Conservation (phyloP, 768 basidiomycete genomes). For the Chalciporus sphaerocephalus region DNA sequence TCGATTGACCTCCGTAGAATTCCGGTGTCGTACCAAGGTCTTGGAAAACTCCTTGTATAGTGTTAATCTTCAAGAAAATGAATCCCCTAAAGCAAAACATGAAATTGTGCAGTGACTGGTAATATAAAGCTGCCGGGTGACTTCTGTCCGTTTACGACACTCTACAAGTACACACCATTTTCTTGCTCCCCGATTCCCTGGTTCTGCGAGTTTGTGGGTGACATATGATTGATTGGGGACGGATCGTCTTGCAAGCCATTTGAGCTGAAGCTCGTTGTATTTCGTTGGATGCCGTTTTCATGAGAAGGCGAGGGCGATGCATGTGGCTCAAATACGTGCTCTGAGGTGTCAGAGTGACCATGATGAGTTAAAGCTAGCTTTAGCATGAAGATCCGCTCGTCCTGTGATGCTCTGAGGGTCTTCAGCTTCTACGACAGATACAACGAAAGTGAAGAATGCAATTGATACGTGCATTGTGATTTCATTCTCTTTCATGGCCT, state of each 20-base stretch:
- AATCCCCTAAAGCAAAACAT: no score
- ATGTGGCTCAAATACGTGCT: slow-evolving; percentile 5
- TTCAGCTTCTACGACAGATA: no score
- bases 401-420: slow-evolving; percentile 61
- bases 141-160: neutral
- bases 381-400: slow-evolving; percentile 69
- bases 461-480: slow-evolving; percentile 55
- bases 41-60: neutral
- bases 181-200: slow-evolving; percentile 5
- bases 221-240: neutral
- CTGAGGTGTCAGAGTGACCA: slow-evolving; percentile 42
- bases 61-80: no score
- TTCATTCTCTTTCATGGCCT: slow-evolving; percentile 69
- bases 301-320: neutral
- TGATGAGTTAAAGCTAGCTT: slow-evolving; percentile 62
- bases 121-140: neutral
- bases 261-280: slow-evolving; percentile 6
- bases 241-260: slow-evolving; percentile 14
- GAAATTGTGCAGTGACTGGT: no score
- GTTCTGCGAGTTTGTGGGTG: neutral
- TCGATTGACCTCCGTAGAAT: neutral
- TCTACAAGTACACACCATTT: slow-evolving; percentile 29
- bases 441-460: slow-evolving; percentile 20
- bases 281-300: neutral
- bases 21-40: neutral